Evolutionary conservation across 2,329 filamentous ascomycete genomes (phyloP).

Genomic region (Chrysoporthe puriensis): DNA sequence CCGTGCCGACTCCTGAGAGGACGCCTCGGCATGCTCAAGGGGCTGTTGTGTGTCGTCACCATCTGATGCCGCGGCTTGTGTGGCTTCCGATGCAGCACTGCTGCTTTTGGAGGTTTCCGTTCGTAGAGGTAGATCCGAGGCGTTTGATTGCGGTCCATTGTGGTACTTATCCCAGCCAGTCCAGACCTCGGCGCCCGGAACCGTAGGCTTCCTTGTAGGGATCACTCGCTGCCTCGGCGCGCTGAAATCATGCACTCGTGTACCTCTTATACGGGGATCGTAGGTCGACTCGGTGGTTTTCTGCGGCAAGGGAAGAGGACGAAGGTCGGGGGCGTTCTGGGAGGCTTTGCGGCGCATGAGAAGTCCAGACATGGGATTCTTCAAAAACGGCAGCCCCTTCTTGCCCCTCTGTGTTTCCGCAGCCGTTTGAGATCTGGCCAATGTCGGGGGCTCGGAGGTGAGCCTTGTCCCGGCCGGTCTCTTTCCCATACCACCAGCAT

Average conservation of each 20-base stretch:
- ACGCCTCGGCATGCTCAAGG: constrained; percentile 17
- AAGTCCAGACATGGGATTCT: constrained; percentile 63
- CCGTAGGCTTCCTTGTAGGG: constrained; percentile 24
- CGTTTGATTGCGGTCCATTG: constrained; percentile 7
- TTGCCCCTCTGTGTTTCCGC: constrained; percentile 51
- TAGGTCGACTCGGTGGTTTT: constrained; percentile 53
- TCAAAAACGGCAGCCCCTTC: constrained; percentile 61
- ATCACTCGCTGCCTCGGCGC: constrained; percentile 53
- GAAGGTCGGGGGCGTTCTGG: constrained; percentile 51
- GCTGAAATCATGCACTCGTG: constrained; percentile 68
- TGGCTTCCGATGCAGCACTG: constrained; percentile 19
- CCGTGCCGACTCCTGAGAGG: constrained; percentile 12
- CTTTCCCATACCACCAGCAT: constrained; percentile 41
- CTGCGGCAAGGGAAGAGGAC: constrained; percentile 45
- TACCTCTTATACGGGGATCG: constrained; percentile 67
- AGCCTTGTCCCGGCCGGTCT: constrained; percentile 48
- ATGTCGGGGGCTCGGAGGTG: constrained; percentile 41
- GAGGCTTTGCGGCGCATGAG: constrained; percentile 60
- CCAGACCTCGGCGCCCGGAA: constrained; percentile 25
- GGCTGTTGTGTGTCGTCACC: constrained; percentile 11
- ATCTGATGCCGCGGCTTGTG: constrained; percentile 16
- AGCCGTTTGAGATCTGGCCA: constrained; percentile 34
- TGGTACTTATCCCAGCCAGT: constrained; percentile 20
- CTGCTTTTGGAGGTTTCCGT: constrained; percentile 20
- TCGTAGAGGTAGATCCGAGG: constrained; percentile 17